Evolutionary conservation across 2,329 filamentous ascomycete genomes (phyloP).

Genomic region (Magnaporthiopsis poae): DNA sequence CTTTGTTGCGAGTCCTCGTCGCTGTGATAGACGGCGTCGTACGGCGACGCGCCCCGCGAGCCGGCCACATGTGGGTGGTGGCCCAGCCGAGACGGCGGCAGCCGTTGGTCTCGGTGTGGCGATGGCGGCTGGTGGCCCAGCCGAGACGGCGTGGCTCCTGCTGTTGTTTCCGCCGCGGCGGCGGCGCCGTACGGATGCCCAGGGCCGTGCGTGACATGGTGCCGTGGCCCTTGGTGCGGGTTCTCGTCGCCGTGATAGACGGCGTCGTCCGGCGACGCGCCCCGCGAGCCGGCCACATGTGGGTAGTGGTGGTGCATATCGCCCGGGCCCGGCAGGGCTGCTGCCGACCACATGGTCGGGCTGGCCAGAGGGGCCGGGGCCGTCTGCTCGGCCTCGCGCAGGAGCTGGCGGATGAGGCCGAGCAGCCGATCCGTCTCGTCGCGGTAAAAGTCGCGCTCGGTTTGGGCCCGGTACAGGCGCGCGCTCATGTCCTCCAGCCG

Average conservation of each 20-base stretch:
- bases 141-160: slow-evolving; percentile 28
- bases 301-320: slow-evolving; percentile 15
- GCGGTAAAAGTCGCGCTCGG: slow-evolving; percentile 62
- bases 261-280: slow-evolving; percentile 14
- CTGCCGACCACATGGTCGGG: slow-evolving; percentile 2
- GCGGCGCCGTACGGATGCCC: slow-evolving; percentile 25
- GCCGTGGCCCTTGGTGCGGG: slow-evolving; percentile 26
- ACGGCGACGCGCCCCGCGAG: slow-evolving; percentile 16
- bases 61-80: too few relatives aligned
- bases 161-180: slow-evolving; percentile 14
- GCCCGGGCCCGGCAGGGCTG: slow-evolving; percentile 7
- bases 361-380: slow-evolving; percentile 43
- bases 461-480: not conserved
- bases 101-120: slow-evolving; percentile 28
- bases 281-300: slow-evolving; percentile 17
- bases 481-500: slow-evolving; percentile 35
- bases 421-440: slow-evolving; percentile 62
- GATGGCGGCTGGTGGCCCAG: slow-evolving; percentile 20
- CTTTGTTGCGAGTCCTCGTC: slow-evolving; percentile 24
- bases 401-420: slow-evolving; percentile 52
- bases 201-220: slow-evolving; percentile 28
- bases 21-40: slow-evolving; percentile 15
- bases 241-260: slow-evolving; percentile 17
- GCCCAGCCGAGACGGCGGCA: too few relatives aligned
- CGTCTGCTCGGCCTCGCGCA: slow-evolving; percentile 39